Evolutionary conservation across 768 basidiomycete species (phyloP), one percentile per base, ranked within the genome.

Genomic region (Leccinum pellstonianum): DNA sequence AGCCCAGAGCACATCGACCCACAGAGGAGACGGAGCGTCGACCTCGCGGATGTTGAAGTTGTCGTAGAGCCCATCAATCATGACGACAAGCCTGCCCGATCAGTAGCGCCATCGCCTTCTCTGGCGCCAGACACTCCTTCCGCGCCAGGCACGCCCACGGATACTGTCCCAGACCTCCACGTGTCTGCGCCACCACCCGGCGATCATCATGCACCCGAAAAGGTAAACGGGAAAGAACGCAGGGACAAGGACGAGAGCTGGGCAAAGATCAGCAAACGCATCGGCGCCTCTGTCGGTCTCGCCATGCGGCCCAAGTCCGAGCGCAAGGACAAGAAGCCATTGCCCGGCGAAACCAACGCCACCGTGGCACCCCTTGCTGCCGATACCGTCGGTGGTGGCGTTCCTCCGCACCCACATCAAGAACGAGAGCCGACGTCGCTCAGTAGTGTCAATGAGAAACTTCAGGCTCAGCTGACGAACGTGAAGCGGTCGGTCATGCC

Each of bases 221-320:
- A 77, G 57, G 56, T 59, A 2, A 76, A 72, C 41, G 74, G 72
- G 35, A 76, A 76, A 46, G 76, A 78, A 57, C 72, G 59, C 17
- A 77, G 68, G 27, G 74, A 73, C 50, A 81, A 75, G 66, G 79
- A 77, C 46, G 76, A 77, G 25, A 73, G 76, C 29, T 90, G 88
- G 88, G 76, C 80, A n/a, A 87, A 83, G 68, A 64, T 90, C 43
- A 81, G 87, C 12, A 76, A 85, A 65, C 76, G 88, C 60, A 80
- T 90, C 56, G 88, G 85, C 65, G 73, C 85, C 62, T 79, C 80
- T 5, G 81, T 89, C 56, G 80, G 82, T 27, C 71, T 85, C 52
- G 59, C 68, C 53, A 72, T 70, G 64, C 65, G 66, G 6, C 58
- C 63, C 25, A 75, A 74, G 67, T 72, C 70, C 33, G 79, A 76